Base-by-base conservation (phyloP, 108 stramenopile species). In the Halocafeteria seosinensis region DNA sequence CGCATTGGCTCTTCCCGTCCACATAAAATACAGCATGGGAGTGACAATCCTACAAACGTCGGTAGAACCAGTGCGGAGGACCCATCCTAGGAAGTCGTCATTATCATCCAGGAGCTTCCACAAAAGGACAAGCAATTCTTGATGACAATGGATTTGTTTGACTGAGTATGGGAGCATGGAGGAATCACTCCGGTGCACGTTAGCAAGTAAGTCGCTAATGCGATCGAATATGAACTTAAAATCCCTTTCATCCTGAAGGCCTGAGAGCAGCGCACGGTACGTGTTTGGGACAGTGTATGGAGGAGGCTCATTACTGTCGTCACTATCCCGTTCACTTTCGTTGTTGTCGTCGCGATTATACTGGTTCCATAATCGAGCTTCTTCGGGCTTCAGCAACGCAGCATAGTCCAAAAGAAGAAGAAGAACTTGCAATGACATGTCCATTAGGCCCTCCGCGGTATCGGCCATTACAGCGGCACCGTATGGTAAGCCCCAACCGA, bases 71-170 rank as follows among this genome's bases (percentile, higher is more conserved):
- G 79, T 63, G 23, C 81, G 82, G 65, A 93, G 71, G 8, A 91
- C 73, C 71, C 88, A 89, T 62, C 80, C 76, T 78, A 85, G 80
- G 67, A 98, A 94, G 0, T 82, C 52, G 4, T 88, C 85, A 71
- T 93, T 98, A 57, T 89, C 88, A 62, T 94, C 90, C 33, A 95
- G 66, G 26, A 89, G 78, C 78, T 95, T 91, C 96, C 96, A 98
- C 11, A 98, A 70, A 42, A 98, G 74, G 12, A 94, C 85, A 27
- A 98, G 69, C 27, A 92, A 35, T 76, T 98, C 96, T 70, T 95
- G 92, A 66, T 87, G 82, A 69, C 89, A 90, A 37, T 87, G 80
- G 36, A 92, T 55, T 60, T 78, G 74, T 53, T 69, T 66, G 0
- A 82, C 65, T 5, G 85, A 78, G 30, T 72, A 69, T 25, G 89